Base-by-base conservation (phyloP, 1,139 yeast genomes). In the Taphrina populina region DNA sequence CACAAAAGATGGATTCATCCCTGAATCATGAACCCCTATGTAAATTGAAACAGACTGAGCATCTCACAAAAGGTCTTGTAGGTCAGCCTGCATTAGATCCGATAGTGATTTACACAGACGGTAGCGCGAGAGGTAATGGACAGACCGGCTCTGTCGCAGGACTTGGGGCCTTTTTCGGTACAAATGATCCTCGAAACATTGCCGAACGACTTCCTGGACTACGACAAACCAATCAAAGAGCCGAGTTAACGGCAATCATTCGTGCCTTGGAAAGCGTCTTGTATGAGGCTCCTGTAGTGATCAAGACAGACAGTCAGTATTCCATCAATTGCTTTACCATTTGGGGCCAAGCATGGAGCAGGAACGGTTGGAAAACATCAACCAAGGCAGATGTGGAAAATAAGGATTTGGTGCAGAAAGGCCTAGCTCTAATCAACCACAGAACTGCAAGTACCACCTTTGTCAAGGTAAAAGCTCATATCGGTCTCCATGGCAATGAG, bases 161-260 rank as follows among this genome's bases (percentile, higher is more conserved):
- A 0, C 80, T 77, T 64, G 96, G 95, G 15, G 86, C 84, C 0
- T 86, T 72, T 66, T 87, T 77, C 66, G 90, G 88, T 0, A 69
- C 65, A 0, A 66, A 67, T 19, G 85, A 83, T 64, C 59, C 71
- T 2, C 71, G 83, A 41, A 84, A 84, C 66, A 71, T 74, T 2
- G 73, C 81, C 1, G 78, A 72, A 24, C 79, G 82, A 0, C 71
- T 83, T 30, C 53, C 53, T 1, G 72, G 70, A 0, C 76, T 71
- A 1, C 69, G 69, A 4, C 86, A 82, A 37, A 88, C 95, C 0
- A 90, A 88, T 64, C 90, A 85, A 63, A 72, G 88, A 43, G 95
- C 95, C 1, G 96, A 90, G 67, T 73, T 88, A 19, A 67, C 71
- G 17, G 96, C 95, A 0, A 73, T 85, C 21, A 66, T 70, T 4